phyloP scores from a whole-genome alignment of 2,329 filamentous ascomycete genomes.

The Tolypocladium ophioglossoides region DNA sequence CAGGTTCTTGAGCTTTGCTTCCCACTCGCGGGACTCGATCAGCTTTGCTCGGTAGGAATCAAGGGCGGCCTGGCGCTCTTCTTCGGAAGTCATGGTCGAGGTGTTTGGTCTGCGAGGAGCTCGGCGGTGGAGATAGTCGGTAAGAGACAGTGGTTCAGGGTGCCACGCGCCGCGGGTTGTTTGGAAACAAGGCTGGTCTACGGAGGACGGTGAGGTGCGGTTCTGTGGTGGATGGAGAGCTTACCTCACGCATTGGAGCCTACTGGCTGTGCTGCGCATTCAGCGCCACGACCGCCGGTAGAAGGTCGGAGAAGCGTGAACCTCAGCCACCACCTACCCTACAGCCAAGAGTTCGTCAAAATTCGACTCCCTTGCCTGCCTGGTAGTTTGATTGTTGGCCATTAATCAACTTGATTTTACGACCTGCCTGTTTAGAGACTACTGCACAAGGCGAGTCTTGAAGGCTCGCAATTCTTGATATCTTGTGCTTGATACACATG shows the following conservation, averaged over 20 bases:
- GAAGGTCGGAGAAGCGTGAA: conserved; percentile 17
- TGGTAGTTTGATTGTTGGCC: no score
- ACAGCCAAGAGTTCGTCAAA: no score
- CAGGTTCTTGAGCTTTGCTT: conserved; percentile 90
- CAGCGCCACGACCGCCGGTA: conserved; percentile 12
- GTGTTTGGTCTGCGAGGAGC: neutral
- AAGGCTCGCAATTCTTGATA: no score
- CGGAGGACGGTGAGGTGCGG: conserved; percentile 7
- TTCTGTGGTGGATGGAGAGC: conserved; percentile 19
- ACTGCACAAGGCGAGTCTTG: no score
- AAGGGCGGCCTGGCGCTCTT: conserved; percentile 59
- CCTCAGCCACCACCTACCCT: neutral
- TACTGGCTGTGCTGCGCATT: conserved; percentile 7
- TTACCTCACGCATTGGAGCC: conserved; percentile 32
- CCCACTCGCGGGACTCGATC: conserved; percentile 95
- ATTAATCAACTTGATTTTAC: no score
- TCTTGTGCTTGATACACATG: no score
- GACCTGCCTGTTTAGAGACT: no score
- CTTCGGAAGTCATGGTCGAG: conserved; percentile 39
- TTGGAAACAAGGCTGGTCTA: neutral
- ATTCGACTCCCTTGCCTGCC: no score
- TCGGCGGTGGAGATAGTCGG: neutral
- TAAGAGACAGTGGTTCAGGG: neutral
- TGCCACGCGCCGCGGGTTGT: neutral
- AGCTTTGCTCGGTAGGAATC: conserved; percentile 70